phyloP scores from a whole-genome alignment of 1,284 basidiomycete species.

The Paramarasmius palmivorus region DNA sequence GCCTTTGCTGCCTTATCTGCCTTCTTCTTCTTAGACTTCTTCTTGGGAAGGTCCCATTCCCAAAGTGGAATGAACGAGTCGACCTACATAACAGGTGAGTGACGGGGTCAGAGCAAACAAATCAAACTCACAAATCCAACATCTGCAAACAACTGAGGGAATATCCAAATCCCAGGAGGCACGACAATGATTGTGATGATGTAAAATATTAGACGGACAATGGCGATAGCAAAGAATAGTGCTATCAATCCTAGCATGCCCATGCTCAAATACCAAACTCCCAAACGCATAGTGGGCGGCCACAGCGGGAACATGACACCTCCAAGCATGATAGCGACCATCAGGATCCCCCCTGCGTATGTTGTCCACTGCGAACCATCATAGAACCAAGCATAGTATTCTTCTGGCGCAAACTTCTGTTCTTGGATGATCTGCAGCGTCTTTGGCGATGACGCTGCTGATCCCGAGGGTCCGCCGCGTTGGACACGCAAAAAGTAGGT shows the following conservation, averaged over 20 bases:
- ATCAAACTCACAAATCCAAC: slow-evolving; percentile 89
- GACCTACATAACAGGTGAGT: slow-evolving; percentile 53
- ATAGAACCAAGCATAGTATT: slow-evolving; percentile 97
- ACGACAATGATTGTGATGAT: slow-evolving; percentile 87
- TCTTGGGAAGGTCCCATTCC: slow-evolving; percentile 97
- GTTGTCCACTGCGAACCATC: slow-evolving; percentile 93
- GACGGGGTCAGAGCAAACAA: slow-evolving; percentile 5
- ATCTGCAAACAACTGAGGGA: slow-evolving; percentile 97
- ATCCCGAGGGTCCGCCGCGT: slow-evolving; percentile 71
- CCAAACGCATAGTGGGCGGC: slow-evolving; percentile 91
- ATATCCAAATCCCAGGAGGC: slow-evolving; percentile 97
- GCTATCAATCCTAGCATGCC: slow-evolving; percentile 88
- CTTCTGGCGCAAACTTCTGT: slow-evolving; percentile 78
- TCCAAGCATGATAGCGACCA: slow-evolving; percentile 94
- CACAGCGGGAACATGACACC: slow-evolving; percentile 99
- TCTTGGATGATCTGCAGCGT: slow-evolving; percentile 79
- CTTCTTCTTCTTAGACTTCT: slow-evolving; percentile 78
- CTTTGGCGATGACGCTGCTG: slow-evolving; percentile 75
- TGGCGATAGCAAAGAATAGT: slow-evolving; percentile 89
- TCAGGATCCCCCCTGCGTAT: slow-evolving; percentile 88
- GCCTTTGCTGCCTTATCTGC: slow-evolving; percentile 40
- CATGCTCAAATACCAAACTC: slow-evolving; percentile 95
- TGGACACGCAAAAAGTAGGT: slow-evolving; percentile 92
- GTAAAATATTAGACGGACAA: slow-evolving; percentile 93
- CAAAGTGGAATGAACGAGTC: slow-evolving; percentile 97